These are phyloP conservation scores for Yamadazyma pseudoaaseri DNA, from an alignment of 1,139 yeast species.

Conservation along the genomic window DNA sequence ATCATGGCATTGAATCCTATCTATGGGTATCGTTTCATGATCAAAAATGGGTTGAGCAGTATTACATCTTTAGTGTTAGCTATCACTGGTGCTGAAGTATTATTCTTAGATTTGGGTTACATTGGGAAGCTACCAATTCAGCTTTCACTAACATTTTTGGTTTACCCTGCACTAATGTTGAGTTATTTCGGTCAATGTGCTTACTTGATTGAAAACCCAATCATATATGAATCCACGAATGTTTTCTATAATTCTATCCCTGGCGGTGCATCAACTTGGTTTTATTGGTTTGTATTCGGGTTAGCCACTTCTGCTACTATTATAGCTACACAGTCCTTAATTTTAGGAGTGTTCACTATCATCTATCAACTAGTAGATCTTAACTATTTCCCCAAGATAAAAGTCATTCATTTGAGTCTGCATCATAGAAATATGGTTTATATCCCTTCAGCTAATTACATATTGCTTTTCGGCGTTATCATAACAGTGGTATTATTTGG, in stretches of 20 bases:
- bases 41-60: conserved; percentile 39
- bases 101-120: conserved; percentile 64
- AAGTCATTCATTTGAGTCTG: conserved; percentile 16
- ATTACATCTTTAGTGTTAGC: conserved; percentile 54
- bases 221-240: conserved; percentile 26
- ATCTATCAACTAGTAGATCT: conserved; percentile 50
- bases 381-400: conserved; percentile 49
- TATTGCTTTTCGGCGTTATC: conserved; percentile 49
- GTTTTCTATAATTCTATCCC: conserved; percentile 50
- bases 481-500: conserved; percentile 53
- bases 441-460: conserved; percentile 48
- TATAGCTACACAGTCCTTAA: conserved; percentile 60
- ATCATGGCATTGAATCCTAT: conserved; percentile 50
- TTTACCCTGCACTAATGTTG: conserved; percentile 51
- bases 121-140: conserved; percentile 52
- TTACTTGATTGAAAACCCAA: conserved; percentile 41
- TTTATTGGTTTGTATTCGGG: conserved; percentile 53
- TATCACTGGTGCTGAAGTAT: conserved; percentile 60
- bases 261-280: conserved; percentile 30
- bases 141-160: conserved; percentile 41
- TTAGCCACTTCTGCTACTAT: conserved; percentile 55
- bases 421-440: conserved; percentile 48
- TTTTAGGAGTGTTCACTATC: conserved; percentile 54
- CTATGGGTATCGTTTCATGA: conserved; percentile 46
- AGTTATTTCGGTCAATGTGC: conserved; percentile 62